Evolutionary conservation across 129 eudicot genomes (phyloP), one percentile per base, ranked within the genome.

Genomic region (Chrysanthemum seticuspe): DNA sequence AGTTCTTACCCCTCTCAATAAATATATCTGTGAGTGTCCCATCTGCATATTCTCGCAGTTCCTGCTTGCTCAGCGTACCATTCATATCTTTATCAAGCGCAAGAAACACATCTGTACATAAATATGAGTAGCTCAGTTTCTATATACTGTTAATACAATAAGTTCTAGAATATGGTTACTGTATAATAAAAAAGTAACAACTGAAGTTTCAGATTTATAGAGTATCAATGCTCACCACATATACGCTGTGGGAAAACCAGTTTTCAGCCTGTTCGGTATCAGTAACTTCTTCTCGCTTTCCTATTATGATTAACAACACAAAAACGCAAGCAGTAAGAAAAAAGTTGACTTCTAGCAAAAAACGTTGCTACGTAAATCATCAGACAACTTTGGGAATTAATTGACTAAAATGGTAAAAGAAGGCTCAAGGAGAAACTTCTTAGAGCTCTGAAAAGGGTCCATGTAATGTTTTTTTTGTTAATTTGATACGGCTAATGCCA

Each of bases 271-370:
- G 98, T 79, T 94, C 98, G 2, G 98, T 89, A 71, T 94, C 98
- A 54, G 98, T 90, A 94, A 94, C 98, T 85, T 94, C 98, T 79
- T 94, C 98, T 87, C 97, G 49, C 93, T 94, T 90, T 94, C 98
- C 98, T 94, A 69, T 55, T 53, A 74, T 48, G 80, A 73, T 75
- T 47, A 68, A 36, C 14, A 29, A 63, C 29, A 56, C 56, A 71
- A 75, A 72, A 72, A 50, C 13, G 16, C 62, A 72, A 47, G 31
- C 52, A 5, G 7, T 34, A 5, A 34, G 44, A 34, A 34, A 31
- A 34, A 34, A 6, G 44, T 34, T 34, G 44, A 34, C 44, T 34
- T 34, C 44, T 34, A 34, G 7, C 44, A 34, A 34, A 3, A 10
- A 12, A 61, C 0, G 15, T 21, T 61, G 0, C 16, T 61, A 65